phyloP scores from a whole-genome alignment of 2,329 filamentous ascomycete genomes.

The Rhynchosporium graminicola region DNA sequence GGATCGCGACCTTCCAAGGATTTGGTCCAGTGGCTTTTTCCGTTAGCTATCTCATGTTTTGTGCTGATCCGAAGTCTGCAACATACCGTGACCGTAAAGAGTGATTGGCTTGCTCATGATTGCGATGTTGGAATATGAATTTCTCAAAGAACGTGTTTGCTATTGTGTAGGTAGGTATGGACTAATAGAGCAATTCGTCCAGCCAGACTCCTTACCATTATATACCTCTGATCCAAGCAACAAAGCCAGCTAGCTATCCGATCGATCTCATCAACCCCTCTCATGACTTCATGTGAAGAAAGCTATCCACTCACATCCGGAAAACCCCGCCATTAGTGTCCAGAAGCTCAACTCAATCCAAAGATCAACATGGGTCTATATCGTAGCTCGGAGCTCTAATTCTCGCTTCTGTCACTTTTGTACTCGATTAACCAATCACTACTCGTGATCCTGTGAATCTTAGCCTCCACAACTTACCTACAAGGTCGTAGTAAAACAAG shows the following conservation, averaged over 20 bases:
- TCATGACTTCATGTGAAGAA: neutral
- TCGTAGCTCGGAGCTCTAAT: too few relatives aligned
- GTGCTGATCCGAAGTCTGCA: neutral
- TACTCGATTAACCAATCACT: neutral
- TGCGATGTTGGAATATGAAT: neutral
- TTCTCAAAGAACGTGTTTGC: neutral
- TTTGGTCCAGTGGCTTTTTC: slow-evolving; percentile 25
- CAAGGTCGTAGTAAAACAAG: too few relatives aligned
- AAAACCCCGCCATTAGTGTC: neutral
- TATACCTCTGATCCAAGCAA: neutral
- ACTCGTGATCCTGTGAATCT: too few relatives aligned
- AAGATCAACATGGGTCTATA: too few relatives aligned
- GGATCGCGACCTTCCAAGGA: slow-evolving; percentile 45
- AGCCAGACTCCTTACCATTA: neutral
- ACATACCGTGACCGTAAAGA: slow-evolving; percentile 17
- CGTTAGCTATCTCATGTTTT: neutral
- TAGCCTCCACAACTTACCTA: too few relatives aligned
- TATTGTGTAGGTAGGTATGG: neutral
- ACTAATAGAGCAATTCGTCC: neutral
- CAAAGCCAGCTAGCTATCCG: neutral
- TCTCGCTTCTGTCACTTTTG: neutral
- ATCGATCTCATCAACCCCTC: neutral
- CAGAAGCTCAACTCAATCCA: too few relatives aligned
- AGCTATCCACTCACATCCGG: neutral
- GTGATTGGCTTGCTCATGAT: slow-evolving; percentile 21